Conservation (phyloP, 2,329 filamentous ascomycete genomes). For the Cercospora citrullina region DNA sequence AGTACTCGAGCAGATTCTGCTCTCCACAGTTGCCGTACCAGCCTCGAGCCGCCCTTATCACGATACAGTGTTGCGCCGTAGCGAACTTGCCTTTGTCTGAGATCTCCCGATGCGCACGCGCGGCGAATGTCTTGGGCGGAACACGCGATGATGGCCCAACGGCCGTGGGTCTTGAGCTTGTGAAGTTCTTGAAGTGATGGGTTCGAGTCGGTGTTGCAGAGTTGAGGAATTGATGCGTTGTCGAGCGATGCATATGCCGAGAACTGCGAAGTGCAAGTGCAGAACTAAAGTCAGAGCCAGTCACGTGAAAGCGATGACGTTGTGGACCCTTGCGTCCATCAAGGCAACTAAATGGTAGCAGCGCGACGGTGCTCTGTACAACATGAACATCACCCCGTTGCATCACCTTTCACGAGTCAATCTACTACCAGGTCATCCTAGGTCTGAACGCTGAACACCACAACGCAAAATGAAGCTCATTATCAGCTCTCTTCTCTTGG, state of each 20-base stretch:
- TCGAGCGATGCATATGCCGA: background rate
- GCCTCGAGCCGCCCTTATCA: background rate
- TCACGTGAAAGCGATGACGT: background rate
- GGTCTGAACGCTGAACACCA: background rate
- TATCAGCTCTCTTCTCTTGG: conserved; percentile 28
- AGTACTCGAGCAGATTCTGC: background rate
- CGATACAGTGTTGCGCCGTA: background rate
- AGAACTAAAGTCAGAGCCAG: background rate
- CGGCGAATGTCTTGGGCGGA: background rate
- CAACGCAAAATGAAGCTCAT: conserved; percentile 35
- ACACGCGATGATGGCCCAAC: background rate
- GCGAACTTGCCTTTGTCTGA: background rate
- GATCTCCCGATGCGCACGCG: background rate
- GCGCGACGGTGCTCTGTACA: background rate
- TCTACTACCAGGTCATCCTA: background rate
- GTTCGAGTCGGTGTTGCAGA: background rate
- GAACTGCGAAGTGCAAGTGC: background rate
- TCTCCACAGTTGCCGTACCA: background rate
- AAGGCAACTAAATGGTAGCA: background rate
- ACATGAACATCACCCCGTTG: background rate
- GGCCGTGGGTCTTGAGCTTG: background rate
- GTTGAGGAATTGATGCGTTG: background rate
- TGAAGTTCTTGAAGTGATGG: background rate
- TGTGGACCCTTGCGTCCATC: background rate
- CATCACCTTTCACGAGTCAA: background rate